Base-by-base conservation (phyloP, 2,329 filamentous ascomycete genomes). In the Fusarium ambrosium region DNA sequence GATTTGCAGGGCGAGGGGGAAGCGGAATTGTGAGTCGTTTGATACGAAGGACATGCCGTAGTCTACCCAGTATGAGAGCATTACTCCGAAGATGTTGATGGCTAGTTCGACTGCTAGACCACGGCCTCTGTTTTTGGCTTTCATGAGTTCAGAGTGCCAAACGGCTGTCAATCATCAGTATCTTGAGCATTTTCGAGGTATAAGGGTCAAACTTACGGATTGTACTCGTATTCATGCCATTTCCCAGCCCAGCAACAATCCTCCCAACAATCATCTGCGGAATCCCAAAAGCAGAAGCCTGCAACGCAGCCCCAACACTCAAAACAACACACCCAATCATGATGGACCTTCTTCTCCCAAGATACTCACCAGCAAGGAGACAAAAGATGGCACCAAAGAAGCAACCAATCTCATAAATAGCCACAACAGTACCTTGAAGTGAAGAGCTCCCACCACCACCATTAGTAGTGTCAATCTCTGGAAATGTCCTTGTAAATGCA, bases 341-440 rank as follows among this genome's bases (percentile, higher is more conserved):
- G 69, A 79, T 87, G 78, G 69, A 83, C 77, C 68, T 80, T 64
- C 72, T 81, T 69, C 87, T 82, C 22, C 87, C 87, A 13, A 88
- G 75, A 27, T 74, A 79, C 71, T 88, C 86, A 11, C 86, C 86
- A 8, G 84, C 82, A 68, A 77, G 78, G 64, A 80, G 77, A 32
- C 79, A 81, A 64, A 83, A 80, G 64, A 87, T 81, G 51, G 86
- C 83, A 37, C 86, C 85, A 18, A 86, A 80, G 76, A 87, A 86
- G 70, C 85, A 87, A 2, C 87, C 87, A 24, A 87, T 80, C 69
- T 86, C 84, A 66, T 86, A 86, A n/a, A 86, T 85, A 27, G 85
- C 84, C 22, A 85, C 84, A 1, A 86, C 85, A 32, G 83, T 85
- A 22, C 85, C 85, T 73, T 87, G 85, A 9, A 86, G 75, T 7